A percentile compares a stretch with the other conserved stretches of the same genome.
Conservation (phyloP, 176 grass and related monocot species). For the Triticum urartu region DNA sequence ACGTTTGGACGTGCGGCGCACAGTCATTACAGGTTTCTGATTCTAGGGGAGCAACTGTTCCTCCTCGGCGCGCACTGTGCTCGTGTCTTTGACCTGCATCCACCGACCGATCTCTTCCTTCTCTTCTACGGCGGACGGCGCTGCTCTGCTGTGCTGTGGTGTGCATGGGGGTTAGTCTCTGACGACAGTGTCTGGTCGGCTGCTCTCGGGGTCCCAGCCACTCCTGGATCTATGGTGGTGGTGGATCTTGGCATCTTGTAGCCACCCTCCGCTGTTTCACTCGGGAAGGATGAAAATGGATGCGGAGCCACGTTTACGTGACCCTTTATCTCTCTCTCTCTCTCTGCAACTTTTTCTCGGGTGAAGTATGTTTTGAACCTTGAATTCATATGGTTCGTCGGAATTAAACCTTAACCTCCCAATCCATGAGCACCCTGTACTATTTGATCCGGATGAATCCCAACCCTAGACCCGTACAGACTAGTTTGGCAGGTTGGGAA, state of each 20-base stretch:
- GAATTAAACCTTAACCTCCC: no score
- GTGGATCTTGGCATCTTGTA: conserved; percentile 1
- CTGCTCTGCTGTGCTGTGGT: not conserved
- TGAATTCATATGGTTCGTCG: no score
- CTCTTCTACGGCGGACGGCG: not conserved
- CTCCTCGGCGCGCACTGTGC: conserved; percentile 2
- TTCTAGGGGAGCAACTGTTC: conserved; percentile 21
- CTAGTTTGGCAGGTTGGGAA: no score
- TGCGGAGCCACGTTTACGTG: not conserved
- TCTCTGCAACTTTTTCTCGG: no score
- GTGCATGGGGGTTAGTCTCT: conserved; percentile 14
- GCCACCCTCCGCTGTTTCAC: not conserved
- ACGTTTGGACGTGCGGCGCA: conserved; percentile 2
- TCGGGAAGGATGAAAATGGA: not conserved
- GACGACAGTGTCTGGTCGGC: not conserved
- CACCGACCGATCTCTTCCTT: not conserved
- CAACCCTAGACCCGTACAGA: no score
- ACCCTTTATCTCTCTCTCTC: no score
- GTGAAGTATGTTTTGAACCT: no score
- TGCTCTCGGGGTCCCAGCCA: not conserved
- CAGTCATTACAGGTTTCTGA: not conserved
- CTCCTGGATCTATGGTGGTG: not conserved
- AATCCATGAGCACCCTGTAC: no score
- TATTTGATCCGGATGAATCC: no score
- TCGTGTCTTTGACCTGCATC: conserved; percentile 11